Evolutionary conservation across 805 yeast genomes (phyloP).

Genomic region (Pichia paraexigua): DNA sequence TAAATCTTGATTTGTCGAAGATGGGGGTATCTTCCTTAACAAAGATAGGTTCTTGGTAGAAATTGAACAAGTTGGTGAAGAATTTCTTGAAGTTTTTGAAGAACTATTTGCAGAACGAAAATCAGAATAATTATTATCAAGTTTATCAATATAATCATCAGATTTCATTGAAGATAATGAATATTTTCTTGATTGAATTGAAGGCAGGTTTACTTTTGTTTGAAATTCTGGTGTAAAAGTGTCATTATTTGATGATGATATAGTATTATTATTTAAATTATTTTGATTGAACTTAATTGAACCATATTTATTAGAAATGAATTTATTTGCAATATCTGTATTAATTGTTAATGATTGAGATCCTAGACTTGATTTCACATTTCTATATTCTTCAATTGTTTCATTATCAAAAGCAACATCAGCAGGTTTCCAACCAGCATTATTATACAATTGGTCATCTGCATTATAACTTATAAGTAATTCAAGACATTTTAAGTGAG

Average conservation of each 20-base stretch:
- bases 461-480: constrained; percentile 44
- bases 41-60: background rate
- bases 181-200: constrained; percentile 16
- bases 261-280: constrained; percentile 1
- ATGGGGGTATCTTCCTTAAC: background rate
- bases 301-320: constrained; percentile 3
- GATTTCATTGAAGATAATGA: constrained; percentile 14
- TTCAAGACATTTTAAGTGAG: constrained; percentile 49
- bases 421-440: constrained; percentile 56
- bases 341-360: constrained; percentile 12
- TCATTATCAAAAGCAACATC: constrained; percentile 52
- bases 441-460: constrained; percentile 41
- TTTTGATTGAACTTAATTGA: constrained; percentile 1
- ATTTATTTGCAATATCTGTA: background rate
- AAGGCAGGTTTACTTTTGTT: constrained; percentile 11
- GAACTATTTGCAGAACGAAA: constrained; percentile 2
- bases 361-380: constrained; percentile 21
- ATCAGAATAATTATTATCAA: constrained; percentile 1
- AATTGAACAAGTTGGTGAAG: constrained; percentile 9
- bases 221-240: constrained; percentile 4
- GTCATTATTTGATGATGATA: background rate
- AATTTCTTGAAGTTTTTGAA: constrained; percentile 10
- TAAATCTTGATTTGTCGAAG: background rate
- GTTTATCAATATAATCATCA: constrained; percentile 10
- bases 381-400: constrained; percentile 35